Base-by-base conservation (phyloP, 768 basidiomycete genomes). In the Termitomyces sp. region DNA sequence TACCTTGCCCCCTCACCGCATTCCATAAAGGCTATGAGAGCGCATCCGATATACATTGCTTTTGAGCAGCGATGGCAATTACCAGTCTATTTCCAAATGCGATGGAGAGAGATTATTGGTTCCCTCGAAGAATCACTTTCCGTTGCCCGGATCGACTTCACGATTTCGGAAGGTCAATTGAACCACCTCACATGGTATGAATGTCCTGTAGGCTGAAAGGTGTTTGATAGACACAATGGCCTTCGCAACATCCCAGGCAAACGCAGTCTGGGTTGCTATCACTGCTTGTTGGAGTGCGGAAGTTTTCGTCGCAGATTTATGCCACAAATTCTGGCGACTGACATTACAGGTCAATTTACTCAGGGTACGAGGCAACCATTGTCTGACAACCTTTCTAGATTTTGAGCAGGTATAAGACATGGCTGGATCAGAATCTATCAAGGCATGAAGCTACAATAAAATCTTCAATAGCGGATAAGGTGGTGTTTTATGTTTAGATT, bases 61-160 rank as follows among this genome's bases (percentile, higher is more conserved):
- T 97, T 98, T 65, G 83, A 88, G 65, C 78, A 82, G 57, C 81
- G 93, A 35, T 99, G 97, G 95, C 97, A 98, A 66, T 79, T 99
- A 2, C 90, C 93, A 1, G 89, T 98, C 9, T 98, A 98, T 67
- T 98, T 96, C 68, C 97, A 99, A 65, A 74, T 99, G 57, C 81
- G 96, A 43, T 96, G 95, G 93, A 97, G 97, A 70, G 96, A 97
- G 65, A 90, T 96, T 50, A 83, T 94, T 0, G 72, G 79, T 0
- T 77, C 75, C 48, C 71, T 97, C 15, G 97, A 99, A 71, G 85
- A 87, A 12, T 70, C 73, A 2, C 70, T 98, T 14, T 65, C 70
- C 17, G 63, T 65, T 19, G 68, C 73, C 22, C 70, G 69, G 42
- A 65, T 85, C 22, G 77, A 79, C 44, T 67, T 75, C 12, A 66